These are phyloP conservation scores for Acer yangbiense DNA, from an alignment of 345 rosid species.

Conservation along the genomic window DNA sequence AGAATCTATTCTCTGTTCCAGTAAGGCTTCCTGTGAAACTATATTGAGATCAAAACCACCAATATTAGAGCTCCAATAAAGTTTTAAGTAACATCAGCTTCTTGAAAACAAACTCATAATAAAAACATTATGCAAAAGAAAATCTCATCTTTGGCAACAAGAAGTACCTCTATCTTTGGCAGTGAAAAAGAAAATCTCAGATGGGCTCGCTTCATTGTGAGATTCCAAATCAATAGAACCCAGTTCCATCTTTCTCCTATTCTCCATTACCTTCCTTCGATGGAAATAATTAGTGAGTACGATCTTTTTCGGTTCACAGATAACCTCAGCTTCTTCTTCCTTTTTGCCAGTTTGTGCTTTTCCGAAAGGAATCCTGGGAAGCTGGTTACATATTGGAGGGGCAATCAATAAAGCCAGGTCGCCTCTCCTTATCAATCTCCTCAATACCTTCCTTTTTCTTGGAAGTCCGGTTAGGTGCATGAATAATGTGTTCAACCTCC, in stretches of 20 bases:
- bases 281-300: background rate
- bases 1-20: background rate
- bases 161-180: constrained; percentile 12
- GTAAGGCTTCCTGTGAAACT: background rate
- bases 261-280: background rate
- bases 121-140: background rate
- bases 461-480: background rate
- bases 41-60: background rate
- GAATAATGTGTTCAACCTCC: constrained; percentile 9
- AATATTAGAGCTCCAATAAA: background rate
- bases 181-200: background rate
- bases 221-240: background rate
- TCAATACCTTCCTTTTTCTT: background rate
- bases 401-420: background rate
- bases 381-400: constrained; percentile 7
- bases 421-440: background rate
- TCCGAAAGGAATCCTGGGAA: constrained; percentile 1
- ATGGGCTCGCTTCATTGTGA: background rate
- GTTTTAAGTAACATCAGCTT: too few species aligned
- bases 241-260: background rate
- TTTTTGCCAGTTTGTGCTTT: background rate
- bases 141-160: background rate
- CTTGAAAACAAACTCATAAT: background rate
- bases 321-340: background rate
- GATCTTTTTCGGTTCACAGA: background rate